phyloP scores from a whole-genome alignment of 768 basidiomycete genomes.

The Boletus tomentosulus region DNA sequence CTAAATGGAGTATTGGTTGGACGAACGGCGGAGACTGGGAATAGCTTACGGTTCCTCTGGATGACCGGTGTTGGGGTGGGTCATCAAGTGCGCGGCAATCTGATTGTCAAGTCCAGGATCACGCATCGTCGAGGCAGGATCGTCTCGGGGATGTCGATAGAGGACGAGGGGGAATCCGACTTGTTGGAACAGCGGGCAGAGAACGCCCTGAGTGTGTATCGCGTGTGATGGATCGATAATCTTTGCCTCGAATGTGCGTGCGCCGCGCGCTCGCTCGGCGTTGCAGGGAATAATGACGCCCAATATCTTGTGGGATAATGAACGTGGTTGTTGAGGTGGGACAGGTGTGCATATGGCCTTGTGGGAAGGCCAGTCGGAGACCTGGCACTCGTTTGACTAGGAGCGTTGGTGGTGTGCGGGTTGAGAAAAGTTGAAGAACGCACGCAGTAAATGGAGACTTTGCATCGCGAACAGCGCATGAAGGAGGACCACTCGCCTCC shows the following conservation, averaged over 20 bases:
- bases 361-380: slow-evolving; percentile 22
- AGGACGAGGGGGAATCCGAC: slow-evolving; percentile 29
- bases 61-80: slow-evolving; percentile 23
- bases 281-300: slow-evolving; percentile 24
- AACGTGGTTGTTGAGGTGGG: not conserved
- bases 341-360: slow-evolving; percentile 10
- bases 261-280: slow-evolving; percentile 22
- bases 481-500: slow-evolving; percentile 13
- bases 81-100: slow-evolving; percentile 27
- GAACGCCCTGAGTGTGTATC: slow-evolving; percentile 23
- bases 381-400: slow-evolving; percentile 25
- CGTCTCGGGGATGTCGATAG: slow-evolving; percentile 21
- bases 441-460: slow-evolving; percentile 23
- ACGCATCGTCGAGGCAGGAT: slow-evolving; percentile 18
- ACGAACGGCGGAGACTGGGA: not conserved
- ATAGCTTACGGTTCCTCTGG: slow-evolving; percentile 21
- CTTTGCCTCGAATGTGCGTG: slow-evolving; percentile 17
- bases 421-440: not conserved
- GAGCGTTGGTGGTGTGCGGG: not conserved
- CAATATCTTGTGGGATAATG: slow-evolving; percentile 1
- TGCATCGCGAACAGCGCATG: slow-evolving; percentile 28
- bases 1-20: slow-evolving; percentile 3
- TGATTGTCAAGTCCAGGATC: slow-evolving; percentile 29
- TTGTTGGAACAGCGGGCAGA: slow-evolving; percentile 24
- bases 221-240: slow-evolving; percentile 21